phyloP scores from a whole-genome alignment of 2,329 filamentous ascomycete species.

The Penicillium glabrum region DNA sequence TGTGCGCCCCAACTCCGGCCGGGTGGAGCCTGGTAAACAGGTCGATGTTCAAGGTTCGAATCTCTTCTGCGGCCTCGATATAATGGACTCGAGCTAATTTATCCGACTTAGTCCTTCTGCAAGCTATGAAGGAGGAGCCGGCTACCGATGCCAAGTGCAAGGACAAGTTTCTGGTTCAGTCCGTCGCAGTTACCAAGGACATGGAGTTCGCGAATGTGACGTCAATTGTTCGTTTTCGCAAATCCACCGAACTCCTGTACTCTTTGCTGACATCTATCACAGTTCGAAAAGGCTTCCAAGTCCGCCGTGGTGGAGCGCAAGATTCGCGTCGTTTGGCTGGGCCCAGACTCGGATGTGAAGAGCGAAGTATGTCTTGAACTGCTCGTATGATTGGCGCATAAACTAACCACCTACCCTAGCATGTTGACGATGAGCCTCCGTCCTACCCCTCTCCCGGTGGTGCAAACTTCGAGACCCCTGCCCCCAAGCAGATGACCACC shows the following conservation, averaged over 20 bases:
- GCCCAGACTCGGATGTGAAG: constrained; percentile 54
- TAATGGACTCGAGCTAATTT: constrained; percentile 23
- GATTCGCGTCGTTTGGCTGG: constrained; percentile 85
- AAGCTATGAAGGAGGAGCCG: constrained; percentile 97
- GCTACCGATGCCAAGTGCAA: constrained; percentile 83
- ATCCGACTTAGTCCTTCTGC: constrained; percentile 71
- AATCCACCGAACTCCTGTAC: background rate
- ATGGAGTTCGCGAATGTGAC: constrained; percentile 80
- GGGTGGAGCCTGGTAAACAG: constrained; percentile 84
- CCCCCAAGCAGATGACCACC: constrained; percentile 40
- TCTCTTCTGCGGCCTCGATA: background rate
- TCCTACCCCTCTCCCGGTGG: constrained; percentile 56
- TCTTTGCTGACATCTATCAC: constrained; percentile 17
- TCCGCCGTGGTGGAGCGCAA: constrained; percentile 84
- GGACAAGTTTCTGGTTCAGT: constrained; percentile 97
- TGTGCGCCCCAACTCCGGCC: constrained; percentile 93
- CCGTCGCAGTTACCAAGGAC: constrained; percentile 76
- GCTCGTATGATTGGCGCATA: background rate
- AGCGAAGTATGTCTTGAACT: constrained; percentile 28
- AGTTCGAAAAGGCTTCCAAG: constrained; percentile 80
- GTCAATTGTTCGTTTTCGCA: constrained; percentile 67
- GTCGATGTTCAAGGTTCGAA: constrained; percentile 85
- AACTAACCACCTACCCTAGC: constrained; percentile 4
- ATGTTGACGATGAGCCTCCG: constrained; percentile 50
- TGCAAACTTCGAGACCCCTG: constrained; percentile 48